Percentiles rank a stretch among this genome's conserved stretches.
Evolutionary conservation across 768 basidiomycete species (phyloP).

Genomic region (Pleurotus eryngii): DNA sequence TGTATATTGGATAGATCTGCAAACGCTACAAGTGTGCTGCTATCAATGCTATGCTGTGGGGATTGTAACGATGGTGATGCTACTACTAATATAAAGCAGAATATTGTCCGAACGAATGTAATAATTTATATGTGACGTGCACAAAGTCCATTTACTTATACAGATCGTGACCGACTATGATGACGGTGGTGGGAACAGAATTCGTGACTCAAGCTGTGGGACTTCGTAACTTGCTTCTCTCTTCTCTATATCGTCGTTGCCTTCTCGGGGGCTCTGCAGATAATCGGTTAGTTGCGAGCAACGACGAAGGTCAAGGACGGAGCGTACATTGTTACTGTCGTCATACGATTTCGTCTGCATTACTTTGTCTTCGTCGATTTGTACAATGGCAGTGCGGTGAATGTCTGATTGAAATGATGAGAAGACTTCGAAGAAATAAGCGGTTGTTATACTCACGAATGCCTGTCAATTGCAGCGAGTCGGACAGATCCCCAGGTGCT

Average conservation of each 20-base stretch:
- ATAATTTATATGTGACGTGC: slow-evolving; percentile 1
- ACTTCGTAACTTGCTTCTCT: slow-evolving; percentile 2
- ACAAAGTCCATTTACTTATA: not conserved
- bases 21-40: slow-evolving; percentile 7
- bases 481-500: slow-evolving; percentile 3
- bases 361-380: slow-evolving; percentile 1
- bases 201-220: slow-evolving; percentile 6
- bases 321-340: not conserved
- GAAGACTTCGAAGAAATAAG: not conserved
- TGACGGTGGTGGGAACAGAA: slow-evolving; percentile 3
- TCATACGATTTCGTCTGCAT: not conserved
- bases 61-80: not conserved
- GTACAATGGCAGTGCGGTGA: slow-evolving; percentile 4
- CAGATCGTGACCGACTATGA: not conserved
- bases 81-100: slow-evolving; percentile 1
- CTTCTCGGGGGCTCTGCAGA: not conserved
- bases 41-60: not conserved
- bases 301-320: not conserved
- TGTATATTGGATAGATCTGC: no score
- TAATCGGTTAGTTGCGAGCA: not conserved
- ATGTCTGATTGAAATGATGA: not conserved
- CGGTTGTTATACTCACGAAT: not conserved
- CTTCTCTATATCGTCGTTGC: not conserved
- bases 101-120: not conserved
- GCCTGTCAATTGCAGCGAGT: slow-evolving; percentile 6